Conservation (phyloP, 495 filamentous ascomycete genomes). For the Neurospora sp. region DNA sequence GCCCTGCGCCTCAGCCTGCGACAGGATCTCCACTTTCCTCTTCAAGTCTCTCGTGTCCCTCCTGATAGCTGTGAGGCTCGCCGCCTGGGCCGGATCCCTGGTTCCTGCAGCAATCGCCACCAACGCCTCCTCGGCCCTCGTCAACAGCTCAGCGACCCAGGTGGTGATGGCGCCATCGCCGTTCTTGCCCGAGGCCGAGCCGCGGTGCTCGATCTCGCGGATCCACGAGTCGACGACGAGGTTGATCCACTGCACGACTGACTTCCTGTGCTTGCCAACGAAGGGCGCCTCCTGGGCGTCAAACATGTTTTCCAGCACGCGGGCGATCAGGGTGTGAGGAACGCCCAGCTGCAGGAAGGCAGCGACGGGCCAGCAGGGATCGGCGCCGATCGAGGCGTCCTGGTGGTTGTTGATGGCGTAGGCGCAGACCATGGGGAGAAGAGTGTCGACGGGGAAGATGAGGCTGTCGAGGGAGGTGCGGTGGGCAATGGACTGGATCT, state of each 20-base stretch:
- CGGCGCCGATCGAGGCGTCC: slow-evolving; percentile 46
- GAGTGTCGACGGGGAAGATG: slow-evolving; percentile 56
- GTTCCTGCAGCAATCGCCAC: slow-evolving; percentile 10
- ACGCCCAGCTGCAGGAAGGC: slow-evolving; percentile 69
- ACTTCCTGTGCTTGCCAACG: slow-evolving; percentile 40
- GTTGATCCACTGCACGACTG: slow-evolving; percentile 34
- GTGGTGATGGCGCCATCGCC: slow-evolving; percentile 22
- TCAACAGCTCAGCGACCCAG: slow-evolving; percentile 34
- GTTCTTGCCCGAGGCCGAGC: slow-evolving; percentile 21
- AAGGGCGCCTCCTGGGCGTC: slow-evolving; percentile 81
- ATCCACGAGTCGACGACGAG: slow-evolving; percentile 30
- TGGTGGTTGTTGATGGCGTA: slow-evolving; percentile 67
- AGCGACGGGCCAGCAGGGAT: slow-evolving; percentile 70
- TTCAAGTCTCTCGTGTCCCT: slow-evolving; percentile 13
- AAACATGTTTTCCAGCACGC: slow-evolving; percentile 72
- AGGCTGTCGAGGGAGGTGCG: slow-evolving; percentile 61
- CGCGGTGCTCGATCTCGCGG: slow-evolving; percentile 29
- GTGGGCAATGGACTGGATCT: slow-evolving; percentile 64
- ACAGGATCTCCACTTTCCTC: slow-evolving; percentile 17
- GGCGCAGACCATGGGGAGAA: slow-evolving; percentile 63
- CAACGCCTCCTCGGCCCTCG: slow-evolving; percentile 27
- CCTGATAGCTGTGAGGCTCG: slow-evolving; percentile 18
- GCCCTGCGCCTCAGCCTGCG: slow-evolving; percentile 8
- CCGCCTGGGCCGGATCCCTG: slow-evolving; percentile 16
- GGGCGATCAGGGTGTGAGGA: slow-evolving; percentile 60